A percentile compares a stretch with the other conserved stretches of the same genome.
These are phyloP conservation scores for Mycena indigotica DNA, from an alignment of 768 basidiomycete species.

Conservation along the genomic window DNA sequence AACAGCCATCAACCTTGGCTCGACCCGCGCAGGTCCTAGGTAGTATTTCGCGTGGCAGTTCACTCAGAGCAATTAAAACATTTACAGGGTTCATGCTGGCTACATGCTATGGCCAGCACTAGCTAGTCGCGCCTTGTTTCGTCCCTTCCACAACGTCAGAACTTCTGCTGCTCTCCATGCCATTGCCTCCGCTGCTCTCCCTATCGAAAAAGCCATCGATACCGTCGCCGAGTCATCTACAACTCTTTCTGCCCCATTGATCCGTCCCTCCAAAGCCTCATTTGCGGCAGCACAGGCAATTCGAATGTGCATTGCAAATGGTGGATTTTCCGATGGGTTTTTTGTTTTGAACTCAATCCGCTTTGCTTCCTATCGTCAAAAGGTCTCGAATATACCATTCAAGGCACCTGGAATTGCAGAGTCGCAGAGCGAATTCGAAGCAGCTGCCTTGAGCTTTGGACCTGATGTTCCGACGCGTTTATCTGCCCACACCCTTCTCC, in stretches of 20 bases:
- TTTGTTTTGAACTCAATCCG: slow-evolving; percentile 62
- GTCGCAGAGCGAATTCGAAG: slow-evolving; percentile 32
- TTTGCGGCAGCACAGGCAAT: slow-evolving; percentile 54
- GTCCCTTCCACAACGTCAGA: slow-evolving; percentile 17
- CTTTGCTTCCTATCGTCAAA: slow-evolving; percentile 36
- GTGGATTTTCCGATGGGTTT: slow-evolving; percentile 52
- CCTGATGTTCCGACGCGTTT: slow-evolving; percentile 58
- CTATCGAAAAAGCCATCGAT: slow-evolving; percentile 13
- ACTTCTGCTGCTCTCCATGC: slow-evolving; percentile 11
- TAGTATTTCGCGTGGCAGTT: background rate
- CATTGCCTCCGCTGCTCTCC: background rate
- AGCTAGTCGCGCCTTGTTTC: slow-evolving; percentile 48
- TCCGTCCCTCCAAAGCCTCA: slow-evolving; percentile 17
- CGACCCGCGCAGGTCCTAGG: background rate
- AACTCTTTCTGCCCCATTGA: slow-evolving; percentile 5
- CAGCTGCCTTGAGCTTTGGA: slow-evolving; percentile 49
- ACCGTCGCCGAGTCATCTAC: background rate
- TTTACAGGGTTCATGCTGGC: slow-evolving; percentile 52
- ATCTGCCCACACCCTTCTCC: slow-evolving; percentile 64
- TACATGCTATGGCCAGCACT: slow-evolving; percentile 71
- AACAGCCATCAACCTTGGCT: background rate
- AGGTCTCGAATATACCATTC: slow-evolving; percentile 19
- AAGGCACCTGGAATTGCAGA: slow-evolving; percentile 20
- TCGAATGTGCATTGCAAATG: slow-evolving; percentile 43
- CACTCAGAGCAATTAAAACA: no score